Base-by-base conservation (phyloP, 345 rosid genomes). In the Passiflora organensis region DNA sequence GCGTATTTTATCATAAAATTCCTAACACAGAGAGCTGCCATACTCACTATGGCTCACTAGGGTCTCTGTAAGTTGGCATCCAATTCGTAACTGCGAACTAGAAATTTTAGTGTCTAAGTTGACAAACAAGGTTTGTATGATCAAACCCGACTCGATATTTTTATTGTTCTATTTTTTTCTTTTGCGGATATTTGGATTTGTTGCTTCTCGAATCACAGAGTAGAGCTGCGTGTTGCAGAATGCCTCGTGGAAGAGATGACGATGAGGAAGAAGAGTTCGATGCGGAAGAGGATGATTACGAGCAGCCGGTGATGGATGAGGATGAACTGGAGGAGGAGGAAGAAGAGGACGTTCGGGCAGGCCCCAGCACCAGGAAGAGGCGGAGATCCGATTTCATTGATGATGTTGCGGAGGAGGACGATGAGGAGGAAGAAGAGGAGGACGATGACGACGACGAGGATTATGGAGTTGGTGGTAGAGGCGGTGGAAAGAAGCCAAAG, bases 361-460 rank as follows among this genome's bases (percentile, higher is more conserved):
- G 66, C 13, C 76, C 82, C 20, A 57, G 53, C 22, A 72, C 24
- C 72, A 3, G 34, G 34, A 91, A 91, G 82, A 63, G 98, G 60
- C 64, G 77, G 67, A 80, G 96, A 81, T 88, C 90, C n/a, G 70
- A 60, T 53, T 88, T 79, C 57, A 73, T 91, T 1, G 98, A 91
- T 43, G 96, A 88, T 56, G 75, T 63, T n/a, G 98, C 90, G 12
- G 93, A 82, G 54, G 95, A 91, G 67, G 98, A 91, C 14, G 86
- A 81, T 2, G 91, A 84, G 0, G 88, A 83, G 1, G 83, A 82
- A 38, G 95, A 86, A 1, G 91, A 83, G 0, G 82, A 84, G 0
- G 84, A 85, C 11, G 85, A 79, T 0, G 98, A 84, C 0, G 85
- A 84, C 28, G 82, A 56, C 4, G 34, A 76, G 10, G 85, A 74